These are phyloP conservation scores for Climacium dendroides DNA, from an alignment of 225 moss, liverwort and hornwort species.

Conservation along the genomic window DNA sequence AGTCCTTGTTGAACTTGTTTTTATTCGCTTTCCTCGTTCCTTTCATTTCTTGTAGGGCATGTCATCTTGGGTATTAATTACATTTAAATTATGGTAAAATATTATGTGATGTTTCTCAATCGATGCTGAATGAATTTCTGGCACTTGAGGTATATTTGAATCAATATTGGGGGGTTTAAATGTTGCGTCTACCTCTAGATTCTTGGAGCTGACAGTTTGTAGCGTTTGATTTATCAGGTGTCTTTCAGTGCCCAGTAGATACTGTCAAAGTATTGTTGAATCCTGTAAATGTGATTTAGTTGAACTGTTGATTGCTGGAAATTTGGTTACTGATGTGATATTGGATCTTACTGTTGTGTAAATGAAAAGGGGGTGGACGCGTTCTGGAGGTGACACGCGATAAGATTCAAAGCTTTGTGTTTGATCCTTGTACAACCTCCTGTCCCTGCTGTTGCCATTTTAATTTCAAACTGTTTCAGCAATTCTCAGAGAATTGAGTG, in stretches of 20 bases:
- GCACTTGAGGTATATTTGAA: neutral
- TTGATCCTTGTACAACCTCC: conserved; percentile 65
- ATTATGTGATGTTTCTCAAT: neutral
- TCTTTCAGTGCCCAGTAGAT: neutral
- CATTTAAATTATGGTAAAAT: neutral
- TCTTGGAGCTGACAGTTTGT: neutral
- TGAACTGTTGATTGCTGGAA: neutral
- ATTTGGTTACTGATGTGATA: conserved; percentile 9
- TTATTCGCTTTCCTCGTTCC: neutral
- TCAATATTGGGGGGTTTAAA: neutral
- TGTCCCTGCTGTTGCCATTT: neutral
- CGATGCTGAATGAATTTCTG: neutral
- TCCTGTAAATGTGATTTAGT: neutral
- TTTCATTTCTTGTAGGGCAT: neutral
- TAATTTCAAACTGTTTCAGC: neutral
- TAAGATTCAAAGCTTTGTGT: conserved; percentile 72
- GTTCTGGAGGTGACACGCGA: conserved; percentile 65
- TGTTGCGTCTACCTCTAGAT: neutral
- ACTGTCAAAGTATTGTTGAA: neutral
- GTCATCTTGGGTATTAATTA: neutral
- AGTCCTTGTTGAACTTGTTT: neutral
- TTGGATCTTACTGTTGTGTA: neutral
- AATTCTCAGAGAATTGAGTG: neutral
- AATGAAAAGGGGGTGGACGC: conserved; percentile 35
- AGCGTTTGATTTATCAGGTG: neutral